Evolutionary conservation across 768 basidiomycete genomes (phyloP).

Genomic region (Zangia roseola): DNA sequence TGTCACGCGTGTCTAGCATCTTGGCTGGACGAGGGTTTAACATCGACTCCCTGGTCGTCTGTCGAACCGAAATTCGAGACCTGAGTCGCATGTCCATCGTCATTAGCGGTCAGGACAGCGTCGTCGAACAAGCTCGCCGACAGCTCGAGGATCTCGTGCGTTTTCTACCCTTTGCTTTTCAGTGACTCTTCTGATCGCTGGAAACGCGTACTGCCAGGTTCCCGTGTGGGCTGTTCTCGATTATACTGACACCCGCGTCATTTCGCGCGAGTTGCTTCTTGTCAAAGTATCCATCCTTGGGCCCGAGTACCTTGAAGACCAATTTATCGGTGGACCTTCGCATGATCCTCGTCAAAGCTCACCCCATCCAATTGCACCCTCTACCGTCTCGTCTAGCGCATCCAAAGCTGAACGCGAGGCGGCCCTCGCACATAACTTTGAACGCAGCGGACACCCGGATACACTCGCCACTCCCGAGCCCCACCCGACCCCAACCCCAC

Average conservation of each 20-base stretch:
- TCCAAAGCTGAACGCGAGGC: slow-evolving; percentile 72
- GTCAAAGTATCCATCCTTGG: slow-evolving; percentile 97
- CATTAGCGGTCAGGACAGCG: slow-evolving; percentile 93
- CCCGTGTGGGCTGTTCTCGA: slow-evolving; percentile 99
- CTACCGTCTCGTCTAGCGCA: slow-evolving; percentile 22
- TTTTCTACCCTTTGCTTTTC: slow-evolving; percentile 13
- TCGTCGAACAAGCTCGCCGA: slow-evolving; percentile 94
- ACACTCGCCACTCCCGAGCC: slow-evolving; percentile 2
- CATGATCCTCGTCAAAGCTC: slow-evolving; percentile 62
- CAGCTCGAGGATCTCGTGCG: slow-evolving; percentile 95
- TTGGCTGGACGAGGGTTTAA: slow-evolving; percentile 97
- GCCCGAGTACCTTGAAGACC: slow-evolving; percentile 93
- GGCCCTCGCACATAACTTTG: slow-evolving; percentile 74
- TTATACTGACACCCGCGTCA: slow-evolving; percentile 90
- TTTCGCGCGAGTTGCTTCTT: slow-evolving; percentile 91
- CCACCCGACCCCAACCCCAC: slow-evolving; percentile 31
- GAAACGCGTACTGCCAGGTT: slow-evolving; percentile 53
- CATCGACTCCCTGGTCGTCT: slow-evolving; percentile 97
- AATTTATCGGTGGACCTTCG: slow-evolving; percentile 81
- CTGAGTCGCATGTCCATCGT: slow-evolving; percentile 98
- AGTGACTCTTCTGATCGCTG: too few relatives aligned
- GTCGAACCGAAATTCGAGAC: slow-evolving; percentile 95
- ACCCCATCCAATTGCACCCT: slow-evolving; percentile 5
- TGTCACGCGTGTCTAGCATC: slow-evolving; percentile 96
- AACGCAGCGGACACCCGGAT: slow-evolving; percentile 50